These are phyloP conservation scores for Pythium utonaiense DNA, from an alignment of 352 stramenopile genomes.

Conservation along the genomic window DNA sequence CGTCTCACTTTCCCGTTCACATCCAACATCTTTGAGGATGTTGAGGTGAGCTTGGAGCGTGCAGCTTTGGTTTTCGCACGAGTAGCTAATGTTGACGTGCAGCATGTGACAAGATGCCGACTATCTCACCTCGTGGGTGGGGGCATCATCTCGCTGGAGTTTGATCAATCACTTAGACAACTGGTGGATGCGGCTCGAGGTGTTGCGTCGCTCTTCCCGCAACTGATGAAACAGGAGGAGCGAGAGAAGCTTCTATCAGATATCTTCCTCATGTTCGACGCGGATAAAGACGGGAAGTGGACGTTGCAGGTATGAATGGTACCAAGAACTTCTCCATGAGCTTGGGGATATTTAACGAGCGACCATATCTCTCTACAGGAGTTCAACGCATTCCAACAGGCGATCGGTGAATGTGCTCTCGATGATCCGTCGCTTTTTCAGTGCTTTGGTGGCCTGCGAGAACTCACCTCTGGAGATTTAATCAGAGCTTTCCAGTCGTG, in stretches of 20 bases:
- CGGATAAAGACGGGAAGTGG: slow-evolving; percentile 35
- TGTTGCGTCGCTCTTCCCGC: slow-evolving; percentile 17
- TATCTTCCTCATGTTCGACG: slow-evolving; percentile 46
- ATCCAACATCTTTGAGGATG: slow-evolving; percentile 33
- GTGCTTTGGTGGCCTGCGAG: slow-evolving; percentile 28
- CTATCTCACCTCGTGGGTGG: slow-evolving; percentile 26
- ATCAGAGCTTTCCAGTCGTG: slow-evolving; percentile 36
- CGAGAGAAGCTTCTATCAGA: slow-evolving; percentile 33
- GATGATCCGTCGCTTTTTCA: slow-evolving; percentile 33
- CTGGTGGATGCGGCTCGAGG: slow-evolving; percentile 28
- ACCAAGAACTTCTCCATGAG: too few relatives aligned
- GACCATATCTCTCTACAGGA: too few relatives aligned
- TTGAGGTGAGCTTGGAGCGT: slow-evolving; percentile 8
- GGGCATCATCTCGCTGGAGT: slow-evolving; percentile 33
- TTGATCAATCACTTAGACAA: slow-evolving; percentile 35
- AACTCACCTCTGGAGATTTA: slow-evolving; percentile 36
- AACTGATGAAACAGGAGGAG: slow-evolving; percentile 39
- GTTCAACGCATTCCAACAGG: slow-evolving; percentile 64
- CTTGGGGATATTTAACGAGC: too few relatives aligned
- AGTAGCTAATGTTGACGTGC: neutral
- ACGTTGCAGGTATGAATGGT: slow-evolving; percentile 34
- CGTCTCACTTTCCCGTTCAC: slow-evolving; percentile 36
- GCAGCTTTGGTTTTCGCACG: neutral
- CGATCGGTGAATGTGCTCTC: slow-evolving; percentile 36
- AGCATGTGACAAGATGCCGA: slow-evolving; percentile 19